Conservation (phyloP, 306 rosid species). For the Malus domestica region DNA sequence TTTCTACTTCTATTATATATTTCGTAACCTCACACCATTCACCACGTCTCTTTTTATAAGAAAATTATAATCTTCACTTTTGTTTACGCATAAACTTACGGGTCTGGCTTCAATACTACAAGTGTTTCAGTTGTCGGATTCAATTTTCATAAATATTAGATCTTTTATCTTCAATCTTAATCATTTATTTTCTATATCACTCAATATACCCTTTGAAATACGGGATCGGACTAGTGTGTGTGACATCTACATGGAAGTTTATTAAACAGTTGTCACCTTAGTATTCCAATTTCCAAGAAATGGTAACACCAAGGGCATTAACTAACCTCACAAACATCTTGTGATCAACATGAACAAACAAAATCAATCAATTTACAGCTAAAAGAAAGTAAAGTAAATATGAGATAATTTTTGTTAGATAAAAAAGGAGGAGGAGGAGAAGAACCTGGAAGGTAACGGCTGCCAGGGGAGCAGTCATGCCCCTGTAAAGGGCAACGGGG, state of each 20-base stretch:
- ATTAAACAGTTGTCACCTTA: neutral
- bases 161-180: too few species aligned
- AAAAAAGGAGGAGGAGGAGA: neutral
- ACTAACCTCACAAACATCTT: neutral
- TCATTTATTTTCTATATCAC: too few species aligned
- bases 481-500: constrained; percentile 61
- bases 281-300: neutral
- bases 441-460: constrained; percentile 83
- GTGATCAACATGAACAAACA: neutral
- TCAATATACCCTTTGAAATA: too few species aligned
- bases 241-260: neutral
- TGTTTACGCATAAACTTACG: too few species aligned
- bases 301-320: neutral
- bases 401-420: neutral
- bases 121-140: too few species aligned
- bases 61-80: too few species aligned
- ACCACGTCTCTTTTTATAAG: too few species aligned
- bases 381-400: neutral
- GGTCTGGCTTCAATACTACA: rapidly evolving
- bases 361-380: neutral
- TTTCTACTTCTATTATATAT: too few species aligned
- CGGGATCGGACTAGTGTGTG: rapidly evolving
- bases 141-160: too few species aligned
- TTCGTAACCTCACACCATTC: too few species aligned
- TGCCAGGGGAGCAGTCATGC: constrained; percentile 82